Evolutionary conservation across 1,284 basidiomycete genomes (phyloP).

Genomic region (Ceratorhiza oryzae-sativae): DNA sequence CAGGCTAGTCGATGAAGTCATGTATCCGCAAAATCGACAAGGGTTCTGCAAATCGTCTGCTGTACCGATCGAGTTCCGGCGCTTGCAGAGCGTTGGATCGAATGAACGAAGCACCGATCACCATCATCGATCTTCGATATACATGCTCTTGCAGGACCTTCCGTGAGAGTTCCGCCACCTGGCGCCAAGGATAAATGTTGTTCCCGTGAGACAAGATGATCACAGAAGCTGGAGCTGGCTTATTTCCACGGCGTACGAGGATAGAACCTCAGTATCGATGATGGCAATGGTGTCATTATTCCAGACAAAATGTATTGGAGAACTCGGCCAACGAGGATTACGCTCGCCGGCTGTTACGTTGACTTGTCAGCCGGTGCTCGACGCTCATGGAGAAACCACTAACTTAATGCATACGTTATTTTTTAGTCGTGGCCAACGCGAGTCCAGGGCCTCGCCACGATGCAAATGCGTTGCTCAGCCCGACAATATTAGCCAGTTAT

Average conservation of each 20-base stretch:
- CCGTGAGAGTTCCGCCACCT: background rate
- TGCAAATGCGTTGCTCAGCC: no score
- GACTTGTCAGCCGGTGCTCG: background rate
- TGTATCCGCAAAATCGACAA: background rate
- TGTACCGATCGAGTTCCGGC: background rate
- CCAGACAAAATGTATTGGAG: no score
- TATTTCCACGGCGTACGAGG: slow-evolving; percentile 1
- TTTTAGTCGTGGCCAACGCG: background rate
- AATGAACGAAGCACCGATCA: background rate
- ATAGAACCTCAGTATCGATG: background rate
- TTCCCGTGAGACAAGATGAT: background rate
- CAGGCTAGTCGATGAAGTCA: slow-evolving; percentile 11
- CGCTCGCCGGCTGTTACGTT: background rate
- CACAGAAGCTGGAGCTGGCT: background rate
- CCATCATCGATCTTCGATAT: background rate
- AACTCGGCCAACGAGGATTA: background rate
- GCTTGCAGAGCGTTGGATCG: background rate
- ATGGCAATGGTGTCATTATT: background rate
- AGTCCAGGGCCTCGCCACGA: no score
- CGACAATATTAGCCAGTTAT: no score
- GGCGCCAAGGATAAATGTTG: background rate
- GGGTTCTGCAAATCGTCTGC: background rate
- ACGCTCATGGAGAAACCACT: no score
- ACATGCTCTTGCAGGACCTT: background rate
- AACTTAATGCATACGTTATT: background rate